Conservation (phyloP, 2,329 filamentous ascomycete species). For the Arthrobotrys conoides region DNA sequence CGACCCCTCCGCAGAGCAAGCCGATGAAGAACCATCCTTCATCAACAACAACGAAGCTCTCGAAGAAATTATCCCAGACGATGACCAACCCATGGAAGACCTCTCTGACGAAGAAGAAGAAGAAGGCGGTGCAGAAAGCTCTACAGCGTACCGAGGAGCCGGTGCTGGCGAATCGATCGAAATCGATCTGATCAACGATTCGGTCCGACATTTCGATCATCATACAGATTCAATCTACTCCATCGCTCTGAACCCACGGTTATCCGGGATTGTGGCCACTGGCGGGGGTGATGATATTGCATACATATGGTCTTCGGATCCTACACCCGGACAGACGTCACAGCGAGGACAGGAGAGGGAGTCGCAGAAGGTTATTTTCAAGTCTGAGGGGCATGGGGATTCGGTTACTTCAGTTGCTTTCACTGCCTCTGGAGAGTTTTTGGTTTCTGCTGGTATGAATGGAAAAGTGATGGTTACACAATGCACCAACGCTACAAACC, state of each 20-base stretch:
- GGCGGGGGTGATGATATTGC: constrained; percentile 89
- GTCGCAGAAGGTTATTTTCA: constrained; percentile 72
- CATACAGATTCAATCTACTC: constrained; percentile 94
- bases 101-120: constrained; percentile 75
- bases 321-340: constrained; percentile 74
- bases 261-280: constrained; percentile 81
- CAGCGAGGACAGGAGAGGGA: constrained; percentile 73
- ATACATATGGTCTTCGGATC: constrained; percentile 81
- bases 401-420: constrained; percentile 89
- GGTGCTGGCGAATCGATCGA: constrained; percentile 73
- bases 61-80: constrained; percentile 79
- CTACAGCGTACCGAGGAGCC: constrained; percentile 44
- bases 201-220: constrained; percentile 88
- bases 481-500: constrained; percentile 72
- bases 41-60: constrained; percentile 82
- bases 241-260: constrained; percentile 90
- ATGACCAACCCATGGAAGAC: constrained; percentile 85
- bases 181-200: constrained; percentile 89
- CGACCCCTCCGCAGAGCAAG: constrained; percentile 62
- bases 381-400: constrained; percentile 90
- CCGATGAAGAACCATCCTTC: constrained; percentile 78
- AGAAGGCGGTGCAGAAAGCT: constrained; percentile 67
- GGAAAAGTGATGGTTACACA: constrained; percentile 75
- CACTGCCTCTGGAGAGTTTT: constrained; percentile 85
- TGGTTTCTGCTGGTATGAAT: constrained; percentile 89